Conservation (phyloP, 2,329 filamentous ascomycete species). For the Colletotrichum orbiculare region DNA sequence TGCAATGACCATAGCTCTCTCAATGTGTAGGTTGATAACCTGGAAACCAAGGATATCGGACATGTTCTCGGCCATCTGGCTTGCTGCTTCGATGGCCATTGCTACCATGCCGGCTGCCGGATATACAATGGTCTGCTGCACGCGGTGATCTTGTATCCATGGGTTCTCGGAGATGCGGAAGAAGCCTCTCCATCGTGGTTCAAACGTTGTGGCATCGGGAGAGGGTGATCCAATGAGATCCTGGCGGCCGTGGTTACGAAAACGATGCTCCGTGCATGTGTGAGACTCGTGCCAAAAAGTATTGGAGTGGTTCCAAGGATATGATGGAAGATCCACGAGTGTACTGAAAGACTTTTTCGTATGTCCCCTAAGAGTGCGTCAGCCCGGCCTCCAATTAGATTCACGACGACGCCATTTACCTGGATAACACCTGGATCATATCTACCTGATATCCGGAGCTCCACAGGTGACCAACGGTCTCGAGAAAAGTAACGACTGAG, state of each 20-base stretch:
- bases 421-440: slow-evolving; percentile 45
- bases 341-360: slow-evolving; percentile 32
- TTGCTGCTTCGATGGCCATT: slow-evolving; percentile 61
- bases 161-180: slow-evolving; percentile 60
- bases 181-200: slow-evolving; percentile 62
- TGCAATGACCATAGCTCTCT: slow-evolving; percentile 63
- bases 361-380: slow-evolving; percentile 21
- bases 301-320: slow-evolving; percentile 65
- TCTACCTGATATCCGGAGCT: slow-evolving; percentile 45
- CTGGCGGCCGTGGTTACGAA: slow-evolving; percentile 57
- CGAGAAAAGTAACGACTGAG: slow-evolving; percentile 43
- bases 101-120: slow-evolving; percentile 61
- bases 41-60: slow-evolving; percentile 51
- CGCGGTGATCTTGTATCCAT: slow-evolving; percentile 63
- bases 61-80: slow-evolving; percentile 48
- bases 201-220: slow-evolving; percentile 55
- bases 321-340: slow-evolving; percentile 60
- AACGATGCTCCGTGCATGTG: slow-evolving; percentile 54
- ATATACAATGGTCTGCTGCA: slow-evolving; percentile 62
- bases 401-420: slow-evolving; percentile 17
- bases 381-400: background rate
- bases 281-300: slow-evolving; percentile 66
- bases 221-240: slow-evolving; percentile 63
- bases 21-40: slow-evolving; percentile 58
- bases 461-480: slow-evolving; percentile 51